Base-by-base conservation (phyloP, 23 red algal species). In the Pyropia yezoensis region DNA sequence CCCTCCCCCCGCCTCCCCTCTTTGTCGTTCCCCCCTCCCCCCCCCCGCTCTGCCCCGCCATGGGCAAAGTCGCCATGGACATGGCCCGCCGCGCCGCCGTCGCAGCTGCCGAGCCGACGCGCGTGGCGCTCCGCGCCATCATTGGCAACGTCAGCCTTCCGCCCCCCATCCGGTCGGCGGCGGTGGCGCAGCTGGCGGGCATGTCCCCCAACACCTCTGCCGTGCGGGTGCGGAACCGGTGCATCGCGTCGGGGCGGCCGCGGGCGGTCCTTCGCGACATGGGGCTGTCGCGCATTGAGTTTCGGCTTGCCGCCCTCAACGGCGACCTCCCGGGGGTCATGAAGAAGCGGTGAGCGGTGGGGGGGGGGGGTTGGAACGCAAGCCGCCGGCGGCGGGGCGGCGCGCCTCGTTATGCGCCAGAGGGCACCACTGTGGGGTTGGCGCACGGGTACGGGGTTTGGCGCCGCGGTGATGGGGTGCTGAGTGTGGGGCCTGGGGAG, bases 31-130 rank as follows among this genome's bases (percentile, higher is more conserved):
- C 12, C 39, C 0, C 3, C 39, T 8, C 39, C 3, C 39, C 39
- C 11, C 11, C 39, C 14, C 57, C 26, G 8, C 56, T 8, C 20
- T 59, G 9, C 20, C 26, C 59, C 3, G 57, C 50, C 33, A 85
- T 85, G 80, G 80, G 80, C 13, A 85, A 85, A 54, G 61, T 73
- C 32, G 50, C 59, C 21, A 87, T 87, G 82, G 82, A 87, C 71
- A 21, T 64, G 47, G 21, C 32, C 21, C 70, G 72, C 23, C 71
- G 82, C 1, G 21, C 26, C n/a, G 23, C 75, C 29, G 74, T 75
- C 63, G 52, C 62, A 15, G 55, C 74, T 7, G n/a, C 45, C 14
- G 82, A 87, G 39, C 18, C 68, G 29, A 50, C 50, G 17, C 82
- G 82, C 60, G 34, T 58, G 2, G 82, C 69, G 22, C 57, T 77